phyloP scores from a whole-genome alignment of 2,329 filamentous ascomycete genomes.

The Diplodia seriata region DNA sequence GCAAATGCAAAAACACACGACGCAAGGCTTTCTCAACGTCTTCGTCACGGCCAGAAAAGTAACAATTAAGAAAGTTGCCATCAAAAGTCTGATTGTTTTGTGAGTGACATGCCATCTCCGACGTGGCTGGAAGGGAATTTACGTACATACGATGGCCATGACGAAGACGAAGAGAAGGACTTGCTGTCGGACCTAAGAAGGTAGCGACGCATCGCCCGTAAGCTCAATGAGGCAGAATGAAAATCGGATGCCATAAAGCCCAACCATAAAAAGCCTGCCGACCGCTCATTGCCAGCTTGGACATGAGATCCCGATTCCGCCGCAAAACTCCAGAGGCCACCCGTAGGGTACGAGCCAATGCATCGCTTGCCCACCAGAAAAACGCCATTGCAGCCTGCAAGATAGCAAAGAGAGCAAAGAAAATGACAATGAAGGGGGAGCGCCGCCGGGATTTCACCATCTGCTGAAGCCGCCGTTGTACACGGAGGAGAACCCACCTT shows the following conservation, averaged over 20 bases:
- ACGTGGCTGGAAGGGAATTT: slow-evolving; percentile 49
- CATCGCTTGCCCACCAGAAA: slow-evolving; percentile 43
- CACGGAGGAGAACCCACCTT: slow-evolving; percentile 93
- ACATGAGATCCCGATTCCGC: slow-evolving; percentile 31
- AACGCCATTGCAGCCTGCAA: slow-evolving; percentile 49
- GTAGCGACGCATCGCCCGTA: slow-evolving; percentile 44
- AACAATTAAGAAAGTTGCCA: slow-evolving; percentile 45
- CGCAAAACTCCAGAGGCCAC: slow-evolving; percentile 47
- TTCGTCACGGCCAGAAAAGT: slow-evolving; percentile 48
- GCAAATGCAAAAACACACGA: slow-evolving; percentile 18
- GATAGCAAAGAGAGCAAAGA: slow-evolving; percentile 38
- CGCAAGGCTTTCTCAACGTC: slow-evolving; percentile 38
- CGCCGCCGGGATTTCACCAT: slow-evolving; percentile 46
- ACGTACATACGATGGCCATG: slow-evolving; percentile 55
- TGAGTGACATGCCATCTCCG: slow-evolving; percentile 48
- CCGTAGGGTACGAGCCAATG: slow-evolving; percentile 48
- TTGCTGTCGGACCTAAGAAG: slow-evolving; percentile 45
- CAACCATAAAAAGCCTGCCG: slow-evolving; percentile 37
- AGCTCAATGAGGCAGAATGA: slow-evolving; percentile 37
- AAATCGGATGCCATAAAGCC: slow-evolving; percentile 32
- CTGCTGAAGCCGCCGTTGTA: slow-evolving; percentile 60
- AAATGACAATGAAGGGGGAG: slow-evolving; percentile 37
- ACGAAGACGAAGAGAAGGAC: slow-evolving; percentile 54
- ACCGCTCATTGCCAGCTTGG: slow-evolving; percentile 32
- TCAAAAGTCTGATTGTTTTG: slow-evolving; percentile 50